These are phyloP conservation scores for Leishmania mexicana DNA, from an alignment of 208 protist species.

Conservation along the genomic window DNA sequence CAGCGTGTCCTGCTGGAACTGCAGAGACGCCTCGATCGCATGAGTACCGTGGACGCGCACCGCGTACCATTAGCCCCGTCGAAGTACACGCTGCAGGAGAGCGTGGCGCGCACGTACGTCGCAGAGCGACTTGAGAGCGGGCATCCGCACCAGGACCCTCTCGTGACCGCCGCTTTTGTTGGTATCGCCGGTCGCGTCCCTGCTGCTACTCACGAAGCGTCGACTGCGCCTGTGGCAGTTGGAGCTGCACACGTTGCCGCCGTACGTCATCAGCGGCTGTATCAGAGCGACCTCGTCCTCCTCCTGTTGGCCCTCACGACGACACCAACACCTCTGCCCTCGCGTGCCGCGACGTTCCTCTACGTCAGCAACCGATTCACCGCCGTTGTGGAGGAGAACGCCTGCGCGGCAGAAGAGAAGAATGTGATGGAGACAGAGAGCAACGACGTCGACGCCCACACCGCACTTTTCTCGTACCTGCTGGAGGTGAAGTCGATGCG, in stretches of 20 bases:
- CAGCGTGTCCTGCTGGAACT: slow-evolving; percentile 63
- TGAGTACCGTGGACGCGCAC: slow-evolving; percentile 27
- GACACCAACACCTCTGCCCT: slow-evolving; percentile 17
- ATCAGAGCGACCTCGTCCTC: slow-evolving; percentile 84
- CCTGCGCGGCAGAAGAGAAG: slow-evolving; percentile 8
- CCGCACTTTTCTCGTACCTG: slow-evolving; percentile 51
- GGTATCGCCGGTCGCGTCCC: not conserved
- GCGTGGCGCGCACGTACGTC: slow-evolving; percentile 36
- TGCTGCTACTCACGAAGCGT: not conserved
- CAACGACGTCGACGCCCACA: slow-evolving; percentile 45
- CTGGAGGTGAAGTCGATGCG: slow-evolving; percentile 47
- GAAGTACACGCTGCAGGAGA: slow-evolving; percentile 47
- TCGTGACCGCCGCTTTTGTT: slow-evolving; percentile 54
- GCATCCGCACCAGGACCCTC: slow-evolving; percentile 44
- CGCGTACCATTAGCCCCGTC: slow-evolving; percentile 33
- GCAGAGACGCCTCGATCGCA: slow-evolving; percentile 53
- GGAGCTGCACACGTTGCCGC: not conserved
- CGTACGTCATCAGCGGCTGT: slow-evolving; percentile 58
- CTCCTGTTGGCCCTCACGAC: slow-evolving; percentile 65
- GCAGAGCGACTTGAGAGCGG: slow-evolving; percentile 60
- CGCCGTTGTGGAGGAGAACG: not conserved
- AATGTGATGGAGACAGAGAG: not conserved
- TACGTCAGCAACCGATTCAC: not conserved
- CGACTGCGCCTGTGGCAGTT: not conserved
- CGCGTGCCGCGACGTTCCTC: not conserved